These are phyloP conservation scores for Nemania sp. DNA, from an alignment of 2,329 filamentous ascomycete genomes.

Conservation along the genomic window DNA sequence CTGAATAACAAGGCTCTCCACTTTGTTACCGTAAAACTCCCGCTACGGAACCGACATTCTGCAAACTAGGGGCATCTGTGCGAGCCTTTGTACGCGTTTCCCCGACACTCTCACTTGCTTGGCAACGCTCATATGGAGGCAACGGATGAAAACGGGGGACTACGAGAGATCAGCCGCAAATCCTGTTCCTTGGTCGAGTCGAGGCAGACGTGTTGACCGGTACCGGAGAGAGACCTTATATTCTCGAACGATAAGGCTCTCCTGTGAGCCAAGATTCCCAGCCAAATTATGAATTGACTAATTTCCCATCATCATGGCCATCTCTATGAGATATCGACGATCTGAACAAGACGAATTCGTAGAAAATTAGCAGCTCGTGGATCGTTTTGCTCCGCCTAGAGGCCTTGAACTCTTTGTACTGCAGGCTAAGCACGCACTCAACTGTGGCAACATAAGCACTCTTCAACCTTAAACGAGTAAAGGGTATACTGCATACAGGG, in stretches of 20 bases:
- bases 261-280: background rate
- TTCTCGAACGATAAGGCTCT: background rate
- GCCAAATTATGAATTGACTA: background rate
- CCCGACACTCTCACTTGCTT: slow-evolving; percentile 11
- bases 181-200: background rate
- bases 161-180: background rate
- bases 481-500: background rate
- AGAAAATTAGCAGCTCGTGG: background rate
- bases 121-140: slow-evolving; percentile 1
- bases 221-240: background rate
- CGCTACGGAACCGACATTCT: background rate
- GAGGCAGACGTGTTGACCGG: background rate
- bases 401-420: background rate
- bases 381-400: too few species aligned
- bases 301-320: background rate
- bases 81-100: background rate
- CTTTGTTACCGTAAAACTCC: background rate
- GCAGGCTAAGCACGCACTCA: slow-evolving; percentile 4
- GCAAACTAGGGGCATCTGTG: background rate
- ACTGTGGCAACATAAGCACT: background rate
- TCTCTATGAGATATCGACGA: too few species aligned
- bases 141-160: background rate
- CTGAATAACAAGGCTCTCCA: background rate
- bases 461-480: background rate
- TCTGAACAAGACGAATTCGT: background rate